These are phyloP conservation scores for Sophora flavescens DNA, from an alignment of 306 rosid species.

Conservation along the genomic window DNA sequence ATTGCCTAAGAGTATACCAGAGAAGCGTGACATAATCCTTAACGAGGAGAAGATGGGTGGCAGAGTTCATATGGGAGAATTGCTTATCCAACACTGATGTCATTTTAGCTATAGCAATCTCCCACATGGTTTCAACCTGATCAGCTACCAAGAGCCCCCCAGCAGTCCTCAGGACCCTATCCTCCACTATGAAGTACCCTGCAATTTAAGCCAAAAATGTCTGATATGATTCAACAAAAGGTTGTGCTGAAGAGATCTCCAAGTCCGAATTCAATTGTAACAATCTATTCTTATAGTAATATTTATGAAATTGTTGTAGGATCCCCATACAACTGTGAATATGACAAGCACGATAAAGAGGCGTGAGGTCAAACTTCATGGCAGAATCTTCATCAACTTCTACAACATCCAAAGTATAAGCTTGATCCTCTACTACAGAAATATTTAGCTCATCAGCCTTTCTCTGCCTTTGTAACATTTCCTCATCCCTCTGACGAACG, in stretches of 20 bases:
- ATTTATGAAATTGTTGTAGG: constrained; percentile 78
- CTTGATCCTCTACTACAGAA: constrained; percentile 58
- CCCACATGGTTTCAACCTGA: constrained; percentile 89
- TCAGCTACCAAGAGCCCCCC: constrained; percentile 72
- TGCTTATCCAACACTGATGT: constrained; percentile 73
- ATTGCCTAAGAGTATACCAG: constrained; percentile 73
- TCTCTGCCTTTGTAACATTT: constrained; percentile 74
- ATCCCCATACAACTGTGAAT: constrained; percentile 87
- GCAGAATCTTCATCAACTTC: constrained; percentile 76
- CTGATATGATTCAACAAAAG: constrained; percentile 85
- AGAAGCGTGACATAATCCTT: constrained; percentile 95
- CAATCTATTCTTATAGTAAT: constrained; percentile 86
- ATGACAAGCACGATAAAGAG: constrained; percentile 92
- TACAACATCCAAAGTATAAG: constrained; percentile 72
- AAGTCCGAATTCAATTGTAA: constrained; percentile 89
- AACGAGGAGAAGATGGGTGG: constrained; percentile 84
- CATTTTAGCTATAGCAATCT: constrained; percentile 73
- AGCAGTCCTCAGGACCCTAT: constrained; percentile 83
- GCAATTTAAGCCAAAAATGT: constrained; percentile 86
- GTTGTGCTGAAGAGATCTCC: constrained; percentile 75
- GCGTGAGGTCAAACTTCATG: constrained; percentile 81
- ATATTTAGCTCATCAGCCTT: constrained; percentile 67
- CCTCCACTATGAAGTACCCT: constrained; percentile 94
- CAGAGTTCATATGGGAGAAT: constrained; percentile 78
- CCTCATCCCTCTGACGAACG: constrained; percentile 81